phyloP scores from a whole-genome alignment of 208 protist species.

The Leishmania mexicana region DNA sequence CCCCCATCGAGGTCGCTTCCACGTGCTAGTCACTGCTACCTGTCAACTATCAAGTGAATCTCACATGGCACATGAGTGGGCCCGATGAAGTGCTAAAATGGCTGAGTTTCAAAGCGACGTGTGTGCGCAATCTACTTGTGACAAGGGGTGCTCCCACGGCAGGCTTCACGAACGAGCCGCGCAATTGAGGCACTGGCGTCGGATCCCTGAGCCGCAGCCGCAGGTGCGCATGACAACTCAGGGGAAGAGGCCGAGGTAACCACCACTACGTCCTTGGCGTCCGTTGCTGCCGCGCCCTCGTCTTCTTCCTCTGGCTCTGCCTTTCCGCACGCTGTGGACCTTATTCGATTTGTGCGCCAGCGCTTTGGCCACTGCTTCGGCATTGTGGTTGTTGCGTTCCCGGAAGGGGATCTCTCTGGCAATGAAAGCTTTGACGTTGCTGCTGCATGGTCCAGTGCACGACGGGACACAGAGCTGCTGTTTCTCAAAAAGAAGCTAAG shows the following conservation, averaged over 20 bases:
- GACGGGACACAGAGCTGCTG: slow-evolving; percentile 67
- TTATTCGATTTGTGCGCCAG: slow-evolving; percentile 90
- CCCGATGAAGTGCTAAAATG: slow-evolving; percentile 55
- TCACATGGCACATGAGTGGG: slow-evolving; percentile 91
- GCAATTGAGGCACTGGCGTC: neutral
- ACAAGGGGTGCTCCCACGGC: neutral
- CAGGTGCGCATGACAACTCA: neutral
- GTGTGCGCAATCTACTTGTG: slow-evolving; percentile 93
- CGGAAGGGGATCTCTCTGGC: slow-evolving; percentile 55
- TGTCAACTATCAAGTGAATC: slow-evolving; percentile 93
- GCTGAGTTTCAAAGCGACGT: slow-evolving; percentile 74
- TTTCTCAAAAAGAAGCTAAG: slow-evolving; percentile 93
- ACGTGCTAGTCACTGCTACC: slow-evolving; percentile 73
- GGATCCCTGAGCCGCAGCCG: neutral
- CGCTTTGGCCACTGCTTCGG: slow-evolving; percentile 94
- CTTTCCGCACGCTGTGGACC: slow-evolving; percentile 91
- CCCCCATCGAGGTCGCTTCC: slow-evolving; percentile 79
- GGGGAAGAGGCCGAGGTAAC: neutral
- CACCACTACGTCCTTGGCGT: neutral
- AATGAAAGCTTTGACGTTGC: slow-evolving; percentile 22
- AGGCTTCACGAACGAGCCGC: neutral
- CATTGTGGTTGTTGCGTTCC: slow-evolving; percentile 82
- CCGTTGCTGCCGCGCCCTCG: neutral
- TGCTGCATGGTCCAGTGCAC: neutral
- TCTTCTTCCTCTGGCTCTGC: neutral